Conservation (phyloP, 129 eudicot genomes). For the Dittrichia graveolens region DNA sequence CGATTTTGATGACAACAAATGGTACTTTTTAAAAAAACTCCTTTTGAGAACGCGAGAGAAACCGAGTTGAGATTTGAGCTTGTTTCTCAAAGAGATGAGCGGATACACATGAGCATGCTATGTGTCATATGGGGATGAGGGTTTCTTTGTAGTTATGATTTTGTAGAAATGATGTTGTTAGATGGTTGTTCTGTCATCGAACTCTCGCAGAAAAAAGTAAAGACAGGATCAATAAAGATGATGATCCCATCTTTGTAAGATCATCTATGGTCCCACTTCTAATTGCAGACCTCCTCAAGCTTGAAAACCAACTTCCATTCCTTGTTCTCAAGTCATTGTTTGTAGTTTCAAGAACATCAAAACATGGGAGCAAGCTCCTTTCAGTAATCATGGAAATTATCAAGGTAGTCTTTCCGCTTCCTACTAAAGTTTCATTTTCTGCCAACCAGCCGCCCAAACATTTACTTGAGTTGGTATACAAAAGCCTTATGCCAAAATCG, state of each 20-base stretch:
- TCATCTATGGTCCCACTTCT: slow-evolving; percentile 20
- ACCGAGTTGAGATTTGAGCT: background rate
- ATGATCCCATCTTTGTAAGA: slow-evolving; percentile 12
- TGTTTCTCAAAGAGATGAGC: slow-evolving; percentile 2
- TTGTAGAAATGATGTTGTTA: slow-evolving; percentile 34
- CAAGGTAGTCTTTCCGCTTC: slow-evolving; percentile 9
- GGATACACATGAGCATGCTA: slow-evolving; percentile 17
- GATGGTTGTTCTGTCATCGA: slow-evolving; percentile 33
- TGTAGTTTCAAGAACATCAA: background rate
- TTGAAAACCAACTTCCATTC: slow-evolving; percentile 36
- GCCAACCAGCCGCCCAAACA: background rate
- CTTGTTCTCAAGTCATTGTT: slow-evolving; percentile 11
- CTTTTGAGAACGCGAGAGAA: background rate
- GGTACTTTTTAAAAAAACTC: slow-evolving; percentile 27
- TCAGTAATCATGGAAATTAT: background rate
- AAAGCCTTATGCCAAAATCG: slow-evolving; percentile 9
- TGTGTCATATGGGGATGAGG: background rate
- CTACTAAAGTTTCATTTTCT: background rate
- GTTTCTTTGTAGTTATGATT: slow-evolving; percentile 15
- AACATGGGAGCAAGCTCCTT: background rate
- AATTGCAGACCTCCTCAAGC: slow-evolving; percentile 23
- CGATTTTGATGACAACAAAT: slow-evolving; percentile 27
- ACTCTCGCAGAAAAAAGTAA: slow-evolving; percentile 17
- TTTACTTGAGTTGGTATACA: slow-evolving; percentile 22
- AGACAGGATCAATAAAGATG: background rate